A percentile compares a stretch with the other conserved stretches of the same genome.
Evolutionary conservation across 2,329 filamentous ascomycete genomes (phyloP).

Genomic region (Cladosporium sp.): DNA sequence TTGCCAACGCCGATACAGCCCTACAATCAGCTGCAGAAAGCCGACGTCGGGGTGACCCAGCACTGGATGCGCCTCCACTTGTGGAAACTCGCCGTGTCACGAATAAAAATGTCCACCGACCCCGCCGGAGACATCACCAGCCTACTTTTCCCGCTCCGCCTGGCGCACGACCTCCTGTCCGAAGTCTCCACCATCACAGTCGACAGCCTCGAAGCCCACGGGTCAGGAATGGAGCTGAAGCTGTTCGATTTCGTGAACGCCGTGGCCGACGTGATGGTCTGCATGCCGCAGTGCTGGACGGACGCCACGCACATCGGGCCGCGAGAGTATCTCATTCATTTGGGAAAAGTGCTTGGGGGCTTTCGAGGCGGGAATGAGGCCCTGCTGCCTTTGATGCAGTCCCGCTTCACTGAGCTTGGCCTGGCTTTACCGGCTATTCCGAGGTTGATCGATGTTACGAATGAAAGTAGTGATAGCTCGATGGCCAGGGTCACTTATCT

Average conservation of each 20-base stretch:
- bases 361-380: slow-evolving; percentile 6
- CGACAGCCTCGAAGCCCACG: slow-evolving; percentile 41
- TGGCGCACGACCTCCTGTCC: neutral
- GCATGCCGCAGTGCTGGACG: neutral
- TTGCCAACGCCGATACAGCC: slow-evolving; percentile 1
- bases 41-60: slow-evolving; percentile 45
- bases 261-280: slow-evolving; percentile 51
- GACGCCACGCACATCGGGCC: neutral
- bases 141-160: slow-evolving; percentile 12
- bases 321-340: slow-evolving; percentile 2
- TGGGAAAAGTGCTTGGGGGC: slow-evolving; percentile 1
- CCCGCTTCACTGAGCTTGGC: neutral
- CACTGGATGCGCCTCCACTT: slow-evolving; percentile 46
- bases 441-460: neutral
- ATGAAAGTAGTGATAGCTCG: slow-evolving; percentile 5
- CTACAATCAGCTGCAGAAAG: slow-evolving; percentile 35
- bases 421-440: neutral
- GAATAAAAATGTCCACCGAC: slow-evolving; percentile 17
- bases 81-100: slow-evolving; percentile 47
- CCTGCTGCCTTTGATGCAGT: slow-evolving; percentile 1
- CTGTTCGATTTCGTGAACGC: slow-evolving; percentile 56
- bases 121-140: slow-evolving; percentile 1
- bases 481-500: neutral
- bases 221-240: slow-evolving; percentile 52
- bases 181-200: slow-evolving; percentile 33